A percentile compares a stretch with the other conserved stretches of the same genome.
These are phyloP conservation scores for Leishmania gerbilli DNA, from an alignment of 208 protist genomes.

Conservation along the genomic window DNA sequence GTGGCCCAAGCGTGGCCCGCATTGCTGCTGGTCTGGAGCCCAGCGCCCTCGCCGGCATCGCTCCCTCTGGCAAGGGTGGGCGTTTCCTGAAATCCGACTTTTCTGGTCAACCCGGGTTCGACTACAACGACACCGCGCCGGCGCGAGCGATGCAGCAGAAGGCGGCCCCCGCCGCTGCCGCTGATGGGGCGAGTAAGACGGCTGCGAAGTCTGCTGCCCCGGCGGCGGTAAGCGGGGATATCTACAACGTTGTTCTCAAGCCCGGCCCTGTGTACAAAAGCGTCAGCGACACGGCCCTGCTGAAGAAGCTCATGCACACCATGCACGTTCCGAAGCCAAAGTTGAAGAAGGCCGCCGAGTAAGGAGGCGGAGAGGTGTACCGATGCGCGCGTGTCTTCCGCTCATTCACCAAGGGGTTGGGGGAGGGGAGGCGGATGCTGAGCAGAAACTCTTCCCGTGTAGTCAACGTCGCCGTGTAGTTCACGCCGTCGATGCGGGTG, in stretches of 20 bases:
- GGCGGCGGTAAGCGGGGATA: conserved; percentile 19
- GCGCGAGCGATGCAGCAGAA: conserved; percentile 7
- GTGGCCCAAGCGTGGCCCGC: conserved; percentile 80
- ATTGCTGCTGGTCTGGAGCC: conserved; percentile 69
- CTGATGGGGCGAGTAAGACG: not conserved
- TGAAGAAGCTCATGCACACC: conserved; percentile 60
- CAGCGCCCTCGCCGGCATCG: conserved; percentile 40
- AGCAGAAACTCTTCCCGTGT: not conserved
- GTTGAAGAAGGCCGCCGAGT: conserved; percentile 35
- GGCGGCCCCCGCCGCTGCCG: not conserved
- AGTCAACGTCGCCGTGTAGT: not conserved
- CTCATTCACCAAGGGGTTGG: not conserved
- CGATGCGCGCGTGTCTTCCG: not conserved
- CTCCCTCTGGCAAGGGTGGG: conserved; percentile 70
- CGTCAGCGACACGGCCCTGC: conserved; percentile 69
- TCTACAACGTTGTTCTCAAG: conserved; percentile 67
- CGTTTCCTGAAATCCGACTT: conserved; percentile 87
- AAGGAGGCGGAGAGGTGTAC: not conserved
- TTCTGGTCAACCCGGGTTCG: conserved; percentile 66
- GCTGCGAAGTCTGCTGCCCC: conserved; percentile 11
- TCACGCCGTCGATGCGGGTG: not conserved
- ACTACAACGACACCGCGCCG: conserved; percentile 68
- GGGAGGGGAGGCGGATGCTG: not conserved
- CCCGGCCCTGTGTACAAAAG: conserved; percentile 53
- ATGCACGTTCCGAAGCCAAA: conserved; percentile 68